These are phyloP conservation scores for Amyloporia xantha DNA, from an alignment of 768 basidiomycete species.

Conservation along the genomic window DNA sequence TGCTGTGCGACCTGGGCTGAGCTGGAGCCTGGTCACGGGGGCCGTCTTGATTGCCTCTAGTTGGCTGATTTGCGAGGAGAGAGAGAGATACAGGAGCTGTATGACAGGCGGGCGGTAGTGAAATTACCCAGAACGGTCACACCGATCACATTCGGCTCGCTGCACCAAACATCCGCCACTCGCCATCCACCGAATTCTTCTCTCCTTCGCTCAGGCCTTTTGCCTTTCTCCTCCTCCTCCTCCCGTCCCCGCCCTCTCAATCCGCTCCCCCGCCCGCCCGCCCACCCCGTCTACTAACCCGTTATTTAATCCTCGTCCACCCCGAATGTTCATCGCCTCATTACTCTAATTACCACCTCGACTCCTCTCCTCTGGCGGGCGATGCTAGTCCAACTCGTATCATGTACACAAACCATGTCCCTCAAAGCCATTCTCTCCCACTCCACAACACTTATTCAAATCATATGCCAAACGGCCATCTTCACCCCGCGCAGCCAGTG, in stretches of 20 bases:
- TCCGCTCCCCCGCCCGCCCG: not conserved
- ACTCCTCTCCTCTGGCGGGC: constrained; percentile 28
- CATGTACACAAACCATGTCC: constrained; percentile 52
- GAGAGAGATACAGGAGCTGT: not conserved
- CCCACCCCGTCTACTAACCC: constrained; percentile 17
- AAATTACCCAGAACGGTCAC: constrained; percentile 8
- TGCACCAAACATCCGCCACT: constrained; percentile 7
- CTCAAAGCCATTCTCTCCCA: constrained; percentile 33
- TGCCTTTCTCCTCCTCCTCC: not conserved
- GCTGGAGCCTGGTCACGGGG: too few relatives aligned
- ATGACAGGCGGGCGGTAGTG: constrained; percentile 7
- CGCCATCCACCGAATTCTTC: not conserved
- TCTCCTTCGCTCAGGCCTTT: not conserved
- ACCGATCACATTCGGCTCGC: constrained; percentile 9
- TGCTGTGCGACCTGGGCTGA: not conserved
- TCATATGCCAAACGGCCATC: constrained; percentile 26
- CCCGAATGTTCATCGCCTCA: not conserved
- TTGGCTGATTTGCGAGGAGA: too few relatives aligned
- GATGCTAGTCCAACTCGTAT: constrained; percentile 45
- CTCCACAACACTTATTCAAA: constrained; percentile 29
- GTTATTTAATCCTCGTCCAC: constrained; percentile 6
- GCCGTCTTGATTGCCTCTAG: too few relatives aligned
- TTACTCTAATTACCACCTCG: constrained; percentile 1
- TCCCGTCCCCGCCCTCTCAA: not conserved
- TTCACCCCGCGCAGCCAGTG: constrained; percentile 16